phyloP scores from a whole-genome alignment of 148 eudicot species.

The Silene conica region DNA sequence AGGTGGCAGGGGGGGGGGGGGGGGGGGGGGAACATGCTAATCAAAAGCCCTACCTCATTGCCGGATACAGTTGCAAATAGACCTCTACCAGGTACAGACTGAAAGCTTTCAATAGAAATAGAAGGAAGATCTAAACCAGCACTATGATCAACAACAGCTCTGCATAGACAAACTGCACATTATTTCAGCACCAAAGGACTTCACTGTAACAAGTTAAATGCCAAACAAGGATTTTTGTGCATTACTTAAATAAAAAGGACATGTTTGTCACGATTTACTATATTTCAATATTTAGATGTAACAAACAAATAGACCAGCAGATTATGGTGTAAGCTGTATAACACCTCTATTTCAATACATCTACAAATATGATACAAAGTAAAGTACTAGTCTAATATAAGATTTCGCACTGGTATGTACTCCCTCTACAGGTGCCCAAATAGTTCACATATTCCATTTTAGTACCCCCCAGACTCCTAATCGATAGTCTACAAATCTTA shows the following conservation, averaged over 20 bases:
- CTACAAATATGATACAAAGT: not conserved
- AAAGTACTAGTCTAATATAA: too few relatives aligned
- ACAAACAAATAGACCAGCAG: not conserved
- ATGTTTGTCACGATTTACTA: not conserved
- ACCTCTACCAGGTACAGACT: slow-evolving; percentile 93
- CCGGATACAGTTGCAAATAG: slow-evolving; percentile 80
- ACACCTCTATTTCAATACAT: not conserved
- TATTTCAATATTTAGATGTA: not conserved
- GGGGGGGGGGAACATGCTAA: not conserved
- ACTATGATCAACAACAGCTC: slow-evolving; percentile 97
- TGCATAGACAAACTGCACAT: slow-evolving; percentile 39
- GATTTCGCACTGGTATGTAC: not conserved
- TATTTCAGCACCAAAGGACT: not conserved
- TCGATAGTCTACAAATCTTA: too few relatives aligned
- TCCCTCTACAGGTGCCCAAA: not conserved
- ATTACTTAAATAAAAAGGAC: not conserved
- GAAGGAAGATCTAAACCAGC: slow-evolving; percentile 72
- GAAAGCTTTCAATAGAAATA: slow-evolving; percentile 76
- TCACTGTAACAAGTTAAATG: not conserved
- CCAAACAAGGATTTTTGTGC: not conserved
- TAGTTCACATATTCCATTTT: not conserved
- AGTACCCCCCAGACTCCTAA: not conserved
- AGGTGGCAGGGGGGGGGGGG: not conserved
- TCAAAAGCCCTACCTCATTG: slow-evolving; percentile 53
- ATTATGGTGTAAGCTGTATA: not conserved